These are phyloP conservation scores for Phytophthora megakarya DNA, from an alignment of 352 stramenopile species.

Conservation along the genomic window DNA sequence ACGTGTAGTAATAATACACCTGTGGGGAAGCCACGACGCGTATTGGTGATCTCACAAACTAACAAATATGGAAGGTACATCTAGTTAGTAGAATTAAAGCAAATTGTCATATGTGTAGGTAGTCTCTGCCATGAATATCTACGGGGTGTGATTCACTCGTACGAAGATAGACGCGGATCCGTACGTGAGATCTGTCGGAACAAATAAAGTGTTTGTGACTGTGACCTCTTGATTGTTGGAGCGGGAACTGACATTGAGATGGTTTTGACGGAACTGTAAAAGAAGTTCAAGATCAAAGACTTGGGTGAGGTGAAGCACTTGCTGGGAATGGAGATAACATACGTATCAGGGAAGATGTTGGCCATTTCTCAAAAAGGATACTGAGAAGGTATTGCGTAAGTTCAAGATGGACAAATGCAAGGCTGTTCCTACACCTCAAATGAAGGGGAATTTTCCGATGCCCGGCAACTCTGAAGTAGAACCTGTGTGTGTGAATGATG, in stretches of 20 bases:
- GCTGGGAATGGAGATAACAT: conserved; percentile 17
- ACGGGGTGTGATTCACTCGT: too few species aligned
- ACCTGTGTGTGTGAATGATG: conserved; percentile 1
- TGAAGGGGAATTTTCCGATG: conserved; percentile 17
- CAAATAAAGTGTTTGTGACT: too few species aligned
- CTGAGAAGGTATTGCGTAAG: background rate
- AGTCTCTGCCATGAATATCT: too few species aligned
- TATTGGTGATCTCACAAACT: too few species aligned
- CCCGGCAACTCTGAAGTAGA: conserved; percentile 9
- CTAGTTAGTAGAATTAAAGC: too few species aligned
- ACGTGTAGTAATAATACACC: conserved; percentile 3
- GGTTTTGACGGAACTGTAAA: too few species aligned
- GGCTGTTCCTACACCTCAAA: conserved; percentile 1
- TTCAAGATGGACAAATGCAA: conserved; percentile 14
- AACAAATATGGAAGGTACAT: too few species aligned
- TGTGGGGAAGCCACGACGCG: background rate
- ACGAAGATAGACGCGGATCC: too few species aligned
- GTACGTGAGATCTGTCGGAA: too few species aligned
- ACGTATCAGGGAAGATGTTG: background rate
- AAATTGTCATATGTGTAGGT: too few species aligned
- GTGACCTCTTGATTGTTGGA: too few species aligned
- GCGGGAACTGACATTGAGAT: too few species aligned
- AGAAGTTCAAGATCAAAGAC: conserved; percentile 18
- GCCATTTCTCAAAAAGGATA: conserved; percentile 8
- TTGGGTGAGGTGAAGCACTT: conserved; percentile 9